Conservation (phyloP, 805 yeast genomes). For the Candida incommunis region DNA sequence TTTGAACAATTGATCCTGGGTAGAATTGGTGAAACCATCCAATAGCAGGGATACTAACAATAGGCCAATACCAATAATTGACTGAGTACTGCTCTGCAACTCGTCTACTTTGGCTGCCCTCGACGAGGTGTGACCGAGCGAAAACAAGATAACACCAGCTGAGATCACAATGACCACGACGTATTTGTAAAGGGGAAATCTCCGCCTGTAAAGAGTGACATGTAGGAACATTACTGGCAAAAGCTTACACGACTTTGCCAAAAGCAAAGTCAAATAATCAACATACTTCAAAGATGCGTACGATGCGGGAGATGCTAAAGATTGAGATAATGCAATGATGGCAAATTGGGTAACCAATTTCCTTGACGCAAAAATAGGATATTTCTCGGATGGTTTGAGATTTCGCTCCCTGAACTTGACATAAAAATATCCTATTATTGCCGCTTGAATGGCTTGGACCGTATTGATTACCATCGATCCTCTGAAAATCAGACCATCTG, state of each 20-base stretch:
- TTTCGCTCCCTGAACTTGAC: constrained; percentile 23
- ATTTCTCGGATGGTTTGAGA: constrained; percentile 12
- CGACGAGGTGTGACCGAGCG: constrained; percentile 29
- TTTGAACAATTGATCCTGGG: constrained; percentile 76
- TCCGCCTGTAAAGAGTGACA: constrained; percentile 48
- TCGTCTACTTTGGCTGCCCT: constrained; percentile 21
- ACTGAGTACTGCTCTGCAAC: constrained; percentile 22
- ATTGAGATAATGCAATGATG: constrained; percentile 56
- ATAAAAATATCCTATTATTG: constrained; percentile 50
- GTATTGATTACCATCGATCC: constrained; percentile 70
- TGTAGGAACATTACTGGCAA: constrained; percentile 91
- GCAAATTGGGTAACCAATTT: constrained; percentile 25
- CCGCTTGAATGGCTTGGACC: constrained; percentile 62
- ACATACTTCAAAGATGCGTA: constrained; percentile 67
- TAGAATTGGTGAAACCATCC: constrained; percentile 87
- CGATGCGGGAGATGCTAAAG: constrained; percentile 73
- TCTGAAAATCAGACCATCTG: constrained; percentile 39
- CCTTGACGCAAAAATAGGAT: constrained; percentile 18
- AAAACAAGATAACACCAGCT: constrained; percentile 67
- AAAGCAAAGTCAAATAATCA: constrained; percentile 67
- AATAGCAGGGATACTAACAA: constrained; percentile 51
- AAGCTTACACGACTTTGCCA: constrained; percentile 87
- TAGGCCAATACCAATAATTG: constrained; percentile 42
- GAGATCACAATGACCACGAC: constrained; percentile 70
- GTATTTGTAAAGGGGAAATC: constrained; percentile 65